Base-by-base conservation (phyloP, 1,139 yeast species). In the Sugiyamaella pinicola region DNA sequence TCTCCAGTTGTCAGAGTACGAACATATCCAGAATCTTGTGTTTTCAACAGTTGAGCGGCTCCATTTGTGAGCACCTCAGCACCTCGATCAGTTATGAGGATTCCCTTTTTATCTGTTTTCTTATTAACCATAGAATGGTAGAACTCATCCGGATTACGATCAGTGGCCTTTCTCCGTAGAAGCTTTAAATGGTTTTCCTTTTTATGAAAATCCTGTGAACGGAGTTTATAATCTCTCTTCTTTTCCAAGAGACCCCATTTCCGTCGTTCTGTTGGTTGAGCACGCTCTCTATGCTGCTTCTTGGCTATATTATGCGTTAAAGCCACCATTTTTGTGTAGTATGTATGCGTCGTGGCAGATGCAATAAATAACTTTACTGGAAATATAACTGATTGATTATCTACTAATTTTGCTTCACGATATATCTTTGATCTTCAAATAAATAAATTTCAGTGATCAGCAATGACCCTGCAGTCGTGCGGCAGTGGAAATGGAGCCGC, bases 101-200 rank as follows among this genome's bases (percentile, higher is more conserved):
- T 75, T 0, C 97, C 97, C 8, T 73, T 68, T 3, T 77, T 74
- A 60, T 87, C 95, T 3, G 95, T 83, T 62, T 76, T 78, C 57
- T 77, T 76, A 22, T 78, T 76, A 41, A 85, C 81, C 98, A 93
- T 93, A 18, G 89, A 93, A 80, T 89, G 96, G 71, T 90, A 89
- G 73, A 87, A 93, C 70, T 93, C 99, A 77, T 93, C 98, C n/a
- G 95, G 96, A 68, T 93, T 93, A 62, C 90, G 80, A 44, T 78
- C 78, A 43, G 77, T 74, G 1, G 87, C 95, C 68, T 89, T 89
- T 47, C 77, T 77, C 63, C 87, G 81, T 58, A 93, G 78, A 0
- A 85, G 79, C 70, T 87, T 87, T 52, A 93, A 72, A 21, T 93
- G 89, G 18, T 88, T 87, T 70, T 93, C 91, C 67, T 93, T 93